Conservation (phyloP, 768 basidiomycete genomes). For the Tulasnella sp. region DNA sequence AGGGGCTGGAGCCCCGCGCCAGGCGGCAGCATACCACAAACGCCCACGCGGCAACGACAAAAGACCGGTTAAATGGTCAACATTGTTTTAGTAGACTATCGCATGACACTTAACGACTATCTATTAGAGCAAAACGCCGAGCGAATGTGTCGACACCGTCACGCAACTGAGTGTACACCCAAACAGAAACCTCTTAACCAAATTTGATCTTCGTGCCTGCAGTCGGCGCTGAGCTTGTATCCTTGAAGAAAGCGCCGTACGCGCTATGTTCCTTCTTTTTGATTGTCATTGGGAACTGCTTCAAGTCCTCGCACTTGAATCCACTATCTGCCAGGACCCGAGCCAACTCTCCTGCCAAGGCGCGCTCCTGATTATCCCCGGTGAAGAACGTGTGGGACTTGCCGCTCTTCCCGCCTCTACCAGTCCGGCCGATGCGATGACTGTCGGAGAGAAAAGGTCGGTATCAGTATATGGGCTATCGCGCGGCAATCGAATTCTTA, state of each 20-base stretch:
- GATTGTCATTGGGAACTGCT: conserved; percentile 90
- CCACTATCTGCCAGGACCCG: conserved; percentile 82
- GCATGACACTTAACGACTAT: neutral
- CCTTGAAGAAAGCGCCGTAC: conserved; percentile 75
- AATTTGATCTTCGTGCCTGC: conserved; percentile 74
- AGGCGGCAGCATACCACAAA: neutral
- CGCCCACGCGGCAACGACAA: neutral
- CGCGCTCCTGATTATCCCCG: conserved; percentile 73
- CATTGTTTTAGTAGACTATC: neutral
- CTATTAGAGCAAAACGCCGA: neutral
- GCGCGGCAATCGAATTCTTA: neutral
- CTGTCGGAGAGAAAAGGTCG: neutral
- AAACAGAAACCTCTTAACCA: conserved; percentile 21
- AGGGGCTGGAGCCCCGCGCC: neutral
- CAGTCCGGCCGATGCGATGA: conserved; percentile 83
- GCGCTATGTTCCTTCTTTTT: conserved; percentile 90
- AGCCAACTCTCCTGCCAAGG: conserved; percentile 86
- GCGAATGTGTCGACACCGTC: neutral
- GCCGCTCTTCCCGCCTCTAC: conserved; percentile 80
- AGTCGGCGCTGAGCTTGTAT: conserved; percentile 38
- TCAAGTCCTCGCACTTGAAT: conserved; percentile 58
- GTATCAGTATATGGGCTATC: too few relatives aligned
- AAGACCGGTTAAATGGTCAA: neutral
- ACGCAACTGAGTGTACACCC: neutral
- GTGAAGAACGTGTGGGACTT: conserved; percentile 97